Percentiles rank a stretch among this genome's conserved stretches.
These are phyloP conservation scores for Pythium biforme DNA, from an alignment of 352 stramenopile species.

Conservation along the genomic window DNA sequence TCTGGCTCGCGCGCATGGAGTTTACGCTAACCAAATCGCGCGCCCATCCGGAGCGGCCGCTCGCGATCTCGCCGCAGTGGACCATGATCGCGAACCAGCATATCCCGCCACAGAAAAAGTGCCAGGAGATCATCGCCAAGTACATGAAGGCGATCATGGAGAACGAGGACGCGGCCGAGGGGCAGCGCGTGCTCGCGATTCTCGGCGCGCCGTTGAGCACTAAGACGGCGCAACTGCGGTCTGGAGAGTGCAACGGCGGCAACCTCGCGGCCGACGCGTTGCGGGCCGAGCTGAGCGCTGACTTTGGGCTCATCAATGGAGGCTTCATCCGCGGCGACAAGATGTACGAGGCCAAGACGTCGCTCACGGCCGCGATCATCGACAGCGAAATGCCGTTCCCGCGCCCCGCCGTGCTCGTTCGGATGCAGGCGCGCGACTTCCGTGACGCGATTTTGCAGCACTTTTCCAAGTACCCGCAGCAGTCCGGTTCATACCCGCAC, in stretches of 20 bases:
- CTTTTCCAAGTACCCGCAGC: slow-evolving; percentile 69
- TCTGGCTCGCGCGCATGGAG: slow-evolving; percentile 83
- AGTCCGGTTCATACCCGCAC: slow-evolving; percentile 77
- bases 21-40: slow-evolving; percentile 55
- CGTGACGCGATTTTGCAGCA: slow-evolving; percentile 77
- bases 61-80: slow-evolving; percentile 65
- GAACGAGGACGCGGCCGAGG: slow-evolving; percentile 45
- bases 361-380: slow-evolving; percentile 67
- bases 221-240: slow-evolving; percentile 66
- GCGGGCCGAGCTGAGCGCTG: slow-evolving; percentile 52
- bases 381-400: slow-evolving; percentile 89
- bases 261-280: slow-evolving; percentile 85
- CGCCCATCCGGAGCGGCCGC: slow-evolving; percentile 39
- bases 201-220: slow-evolving; percentile 59
- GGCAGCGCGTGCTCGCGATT: slow-evolving; percentile 50
- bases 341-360: slow-evolving; percentile 67
- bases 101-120: slow-evolving; percentile 47
- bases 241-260: slow-evolving; percentile 66
- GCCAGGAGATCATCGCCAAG: slow-evolving; percentile 70
- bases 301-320: slow-evolving; percentile 85
- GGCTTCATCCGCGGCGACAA: slow-evolving; percentile 87
- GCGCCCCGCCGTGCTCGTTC: slow-evolving; percentile 55
- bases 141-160: slow-evolving; percentile 65
- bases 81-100: slow-evolving; percentile 77
- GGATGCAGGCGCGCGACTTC: slow-evolving; percentile 62